phyloP scores from a whole-genome alignment of 2,329 filamentous ascomycete genomes.

The Apiospora kogelbergensis region DNA sequence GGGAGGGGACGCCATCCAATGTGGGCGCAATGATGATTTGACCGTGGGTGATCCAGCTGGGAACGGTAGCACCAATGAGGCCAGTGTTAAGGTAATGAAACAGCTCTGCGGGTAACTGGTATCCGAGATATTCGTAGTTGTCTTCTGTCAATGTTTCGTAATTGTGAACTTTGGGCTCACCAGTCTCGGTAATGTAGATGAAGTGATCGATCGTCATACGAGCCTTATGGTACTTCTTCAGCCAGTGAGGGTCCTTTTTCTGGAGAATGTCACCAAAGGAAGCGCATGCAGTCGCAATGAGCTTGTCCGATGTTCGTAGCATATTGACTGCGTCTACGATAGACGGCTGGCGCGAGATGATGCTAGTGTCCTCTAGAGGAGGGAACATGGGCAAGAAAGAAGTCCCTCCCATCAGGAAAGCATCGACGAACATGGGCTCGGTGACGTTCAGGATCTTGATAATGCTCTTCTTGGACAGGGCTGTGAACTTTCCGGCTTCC shows the following conservation, averaged over 20 bases:
- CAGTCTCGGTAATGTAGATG: slow-evolving; percentile 75
- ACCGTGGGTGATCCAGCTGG: slow-evolving; percentile 79
- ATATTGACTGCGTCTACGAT: slow-evolving; percentile 78
- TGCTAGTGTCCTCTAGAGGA: slow-evolving; percentile 61
- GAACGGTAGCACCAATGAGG: slow-evolving; percentile 73
- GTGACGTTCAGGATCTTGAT: slow-evolving; percentile 66
- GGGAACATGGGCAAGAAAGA: slow-evolving; percentile 78
- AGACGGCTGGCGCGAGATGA: slow-evolving; percentile 57
- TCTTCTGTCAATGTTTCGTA: slow-evolving; percentile 74
- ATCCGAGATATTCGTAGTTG: slow-evolving; percentile 86
- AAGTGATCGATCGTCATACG: slow-evolving; percentile 86
- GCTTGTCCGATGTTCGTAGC: slow-evolving; percentile 68
- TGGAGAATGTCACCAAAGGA: slow-evolving; percentile 79
- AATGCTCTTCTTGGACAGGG: slow-evolving; percentile 66
- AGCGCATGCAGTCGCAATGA: slow-evolving; percentile 71
- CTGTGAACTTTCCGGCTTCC: slow-evolving; percentile 63
- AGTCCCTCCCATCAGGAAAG: slow-evolving; percentile 79
- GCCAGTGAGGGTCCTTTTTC: slow-evolving; percentile 70
- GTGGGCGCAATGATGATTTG: slow-evolving; percentile 80
- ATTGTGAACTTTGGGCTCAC: slow-evolving; percentile 74
- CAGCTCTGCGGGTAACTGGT: slow-evolving; percentile 84
- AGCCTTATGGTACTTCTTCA: slow-evolving; percentile 83
- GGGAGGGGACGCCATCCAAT: slow-evolving; percentile 76
- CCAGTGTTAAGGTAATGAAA: slow-evolving; percentile 88
- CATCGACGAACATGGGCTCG: slow-evolving; percentile 78